A percentile compares a stretch with the other conserved stretches of the same genome.
Conservation (phyloP, 495 filamentous ascomycete genomes). For the Lophium mytilinum region DNA sequence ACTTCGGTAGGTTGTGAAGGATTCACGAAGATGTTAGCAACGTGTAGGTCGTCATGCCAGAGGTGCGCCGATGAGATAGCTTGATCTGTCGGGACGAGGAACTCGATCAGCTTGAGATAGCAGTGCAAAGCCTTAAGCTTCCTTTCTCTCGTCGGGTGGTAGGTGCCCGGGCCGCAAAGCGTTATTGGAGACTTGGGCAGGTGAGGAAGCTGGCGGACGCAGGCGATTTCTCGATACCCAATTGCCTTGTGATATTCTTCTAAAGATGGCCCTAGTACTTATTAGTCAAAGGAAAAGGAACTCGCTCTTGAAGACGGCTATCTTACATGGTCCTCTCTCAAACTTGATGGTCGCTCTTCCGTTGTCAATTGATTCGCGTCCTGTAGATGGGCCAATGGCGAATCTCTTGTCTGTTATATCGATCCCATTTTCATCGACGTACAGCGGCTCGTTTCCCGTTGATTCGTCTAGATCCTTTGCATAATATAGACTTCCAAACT, state of each 20-base stretch:
- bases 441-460: not conserved
- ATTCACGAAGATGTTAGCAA: slow-evolving; percentile 19
- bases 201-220: slow-evolving; percentile 4
- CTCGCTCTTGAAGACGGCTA: not conserved
- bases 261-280: slow-evolving; percentile 8
- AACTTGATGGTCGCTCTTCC: slow-evolving; percentile 6
- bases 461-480: slow-evolving; percentile 8
- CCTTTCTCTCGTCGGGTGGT: slow-evolving; percentile 1
- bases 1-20: slow-evolving; percentile 13
- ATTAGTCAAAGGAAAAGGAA: slow-evolving; percentile 6
- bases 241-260: slow-evolving; percentile 9
- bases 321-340: slow-evolving; percentile 18
- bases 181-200: slow-evolving; percentile 13
- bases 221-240: slow-evolving; percentile 10
- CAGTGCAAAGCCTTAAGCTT: slow-evolving; percentile 6
- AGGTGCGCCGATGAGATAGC: slow-evolving; percentile 5
- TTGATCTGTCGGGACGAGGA: slow-evolving; percentile 3
- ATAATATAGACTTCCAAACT: slow-evolving; percentile 17
- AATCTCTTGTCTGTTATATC: slow-evolving; percentile 4
- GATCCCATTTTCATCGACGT: slow-evolving; percentile 3
- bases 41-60: slow-evolving; percentile 19
- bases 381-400: slow-evolving; percentile 15
- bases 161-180: slow-evolving; percentile 8
- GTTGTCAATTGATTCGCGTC: slow-evolving; percentile 12
- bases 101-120: slow-evolving; percentile 7